Evolutionary conservation across 345 rosid species (phyloP).

Genomic region (Gossypium bickii): DNA sequence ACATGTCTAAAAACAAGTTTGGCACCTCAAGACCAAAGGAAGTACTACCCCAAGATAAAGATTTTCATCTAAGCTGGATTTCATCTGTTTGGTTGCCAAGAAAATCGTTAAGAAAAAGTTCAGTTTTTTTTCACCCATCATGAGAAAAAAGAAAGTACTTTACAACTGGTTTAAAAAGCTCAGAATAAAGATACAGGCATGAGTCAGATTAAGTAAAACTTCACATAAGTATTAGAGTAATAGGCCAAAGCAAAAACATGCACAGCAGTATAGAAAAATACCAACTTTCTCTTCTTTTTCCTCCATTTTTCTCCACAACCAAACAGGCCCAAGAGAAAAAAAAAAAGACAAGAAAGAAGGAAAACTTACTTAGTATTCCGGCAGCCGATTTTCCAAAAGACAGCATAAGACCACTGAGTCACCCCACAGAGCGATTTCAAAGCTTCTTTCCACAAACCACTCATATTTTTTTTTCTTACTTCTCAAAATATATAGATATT

Average conservation of each 20-base stretch:
- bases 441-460: constrained; percentile 64
- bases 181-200: not conserved
- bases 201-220: not conserved
- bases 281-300: not conserved
- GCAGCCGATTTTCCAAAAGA: constrained; percentile 92
- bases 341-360: not conserved
- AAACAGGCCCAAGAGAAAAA: not conserved
- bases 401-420: constrained; percentile 86
- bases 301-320: not conserved
- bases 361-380: constrained; percentile 73
- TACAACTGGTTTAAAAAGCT: no score
- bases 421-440: constrained; percentile 67
- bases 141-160: no score
- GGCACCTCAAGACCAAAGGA: constrained; percentile 2
- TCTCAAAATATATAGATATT: not conserved
- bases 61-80: not conserved
- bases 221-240: not conserved
- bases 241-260: constrained; percentile 2
- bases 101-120: constrained; percentile 9
- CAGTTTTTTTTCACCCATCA: not conserved
- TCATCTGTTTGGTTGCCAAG: constrained; percentile 21
- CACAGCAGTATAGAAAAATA: not conserved
- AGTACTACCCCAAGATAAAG: not conserved
- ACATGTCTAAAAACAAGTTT: constrained; percentile 12
- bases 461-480: constrained; percentile 34